Evolutionary conservation across 371 early-diverging fungal species (phyloP).

Genomic region (Fennellomyces sp.): DNA sequence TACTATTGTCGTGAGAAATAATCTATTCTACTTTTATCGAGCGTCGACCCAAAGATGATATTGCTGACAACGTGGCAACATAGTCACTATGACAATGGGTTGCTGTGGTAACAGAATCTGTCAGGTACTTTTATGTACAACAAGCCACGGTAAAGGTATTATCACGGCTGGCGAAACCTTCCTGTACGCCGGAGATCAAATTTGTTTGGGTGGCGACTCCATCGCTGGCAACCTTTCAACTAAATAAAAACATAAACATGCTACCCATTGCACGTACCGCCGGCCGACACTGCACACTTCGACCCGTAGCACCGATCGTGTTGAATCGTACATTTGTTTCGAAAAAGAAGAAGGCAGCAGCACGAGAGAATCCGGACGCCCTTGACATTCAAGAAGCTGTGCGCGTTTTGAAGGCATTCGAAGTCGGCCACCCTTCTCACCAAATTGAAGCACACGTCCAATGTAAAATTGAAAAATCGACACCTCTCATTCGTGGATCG

Average conservation of each 20-base stretch:
- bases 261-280: background rate
- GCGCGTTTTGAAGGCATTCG: slow-evolving; percentile 62
- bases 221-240: background rate
- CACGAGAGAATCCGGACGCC: slow-evolving; percentile 40
- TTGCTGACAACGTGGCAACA: no score
- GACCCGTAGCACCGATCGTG: background rate
- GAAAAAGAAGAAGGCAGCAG: slow-evolving; percentile 26
- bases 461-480: slow-evolving; percentile 73
- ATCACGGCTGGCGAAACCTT: no score
- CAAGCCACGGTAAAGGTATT: no score
- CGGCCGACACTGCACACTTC: background rate
- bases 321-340: slow-evolving; percentile 10
- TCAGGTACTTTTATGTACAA: no score
- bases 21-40: no score
- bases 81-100: no score
- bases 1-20: no score
- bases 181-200: background rate
- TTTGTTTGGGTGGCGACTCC: background rate
- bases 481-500: slow-evolving; percentile 77
- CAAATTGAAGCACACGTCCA: slow-evolving; percentile 76
- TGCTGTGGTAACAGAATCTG: no score
- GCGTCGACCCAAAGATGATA: no score
- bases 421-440: slow-evolving; percentile 69
- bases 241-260: background rate
- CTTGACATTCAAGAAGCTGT: slow-evolving; percentile 44